Evolutionary conservation across 1,284 basidiomycete species (phyloP).

Genomic region (Melampsora larici-populina): DNA sequence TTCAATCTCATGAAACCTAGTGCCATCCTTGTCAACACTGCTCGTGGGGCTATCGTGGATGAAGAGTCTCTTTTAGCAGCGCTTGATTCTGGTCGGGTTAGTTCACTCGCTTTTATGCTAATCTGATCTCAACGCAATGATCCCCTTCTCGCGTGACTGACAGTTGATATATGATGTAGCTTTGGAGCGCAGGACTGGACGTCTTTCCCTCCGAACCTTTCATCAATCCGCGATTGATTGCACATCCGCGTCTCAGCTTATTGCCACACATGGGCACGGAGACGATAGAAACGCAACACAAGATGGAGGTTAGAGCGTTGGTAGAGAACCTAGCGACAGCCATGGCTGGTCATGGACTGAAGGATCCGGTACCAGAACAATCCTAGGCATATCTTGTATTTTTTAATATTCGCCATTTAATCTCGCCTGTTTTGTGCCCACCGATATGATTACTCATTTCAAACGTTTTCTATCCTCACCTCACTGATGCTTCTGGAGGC

Average conservation of each 20-base stretch:
- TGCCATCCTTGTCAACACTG: conserved; percentile 80
- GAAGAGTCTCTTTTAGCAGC: conserved; percentile 80
- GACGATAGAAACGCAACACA: conserved; percentile 72
- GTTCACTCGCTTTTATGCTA: conserved; percentile 11
- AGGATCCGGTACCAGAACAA: conserved; percentile 55
- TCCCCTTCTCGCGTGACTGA: not conserved
- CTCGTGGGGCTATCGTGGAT: conserved; percentile 81
- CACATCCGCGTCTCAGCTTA: conserved; percentile 60
- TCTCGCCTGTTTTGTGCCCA: not conserved
- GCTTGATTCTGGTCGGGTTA: conserved; percentile 75
- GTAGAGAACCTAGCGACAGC: conserved; percentile 54
- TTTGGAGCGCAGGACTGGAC: conserved; percentile 66
- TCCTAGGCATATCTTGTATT: not conserved
- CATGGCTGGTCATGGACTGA: conserved; percentile 52
- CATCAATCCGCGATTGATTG: conserved; percentile 60
- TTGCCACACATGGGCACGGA: conserved; percentile 89
- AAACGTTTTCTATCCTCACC: not conserved
- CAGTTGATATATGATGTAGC: not conserved
- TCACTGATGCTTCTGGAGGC: too few species aligned
- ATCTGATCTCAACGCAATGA: not conserved
- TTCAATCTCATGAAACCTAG: conserved; percentile 77
- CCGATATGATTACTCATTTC: not conserved
- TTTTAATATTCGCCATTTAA: too few species aligned
- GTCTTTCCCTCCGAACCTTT: conserved; percentile 84
- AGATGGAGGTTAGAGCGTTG: conserved; percentile 60